A percentile compares a stretch with the other conserved stretches of the same genome.
These are phyloP conservation scores for Lotus japonicus DNA, from an alignment of 306 rosid genomes.

Conservation along the genomic window DNA sequence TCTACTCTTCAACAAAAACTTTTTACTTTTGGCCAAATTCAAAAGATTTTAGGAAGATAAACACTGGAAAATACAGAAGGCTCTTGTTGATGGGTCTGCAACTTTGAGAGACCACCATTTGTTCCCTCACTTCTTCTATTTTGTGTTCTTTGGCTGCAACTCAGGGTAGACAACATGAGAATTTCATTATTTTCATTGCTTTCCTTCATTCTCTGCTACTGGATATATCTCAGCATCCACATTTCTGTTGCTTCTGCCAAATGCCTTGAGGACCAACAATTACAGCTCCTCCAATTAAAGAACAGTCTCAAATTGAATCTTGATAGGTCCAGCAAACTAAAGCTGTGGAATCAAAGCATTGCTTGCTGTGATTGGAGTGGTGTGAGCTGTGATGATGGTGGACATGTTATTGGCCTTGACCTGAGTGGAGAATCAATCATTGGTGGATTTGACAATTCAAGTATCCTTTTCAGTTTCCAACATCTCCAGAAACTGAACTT, in stretches of 20 bases:
- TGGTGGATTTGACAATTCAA: background rate
- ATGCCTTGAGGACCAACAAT: constrained; percentile 20
- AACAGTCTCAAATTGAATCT: background rate
- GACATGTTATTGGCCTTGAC: constrained; percentile 16
- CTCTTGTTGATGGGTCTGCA: constrained; percentile 22
- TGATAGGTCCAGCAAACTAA: background rate
- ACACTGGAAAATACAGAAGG: background rate
- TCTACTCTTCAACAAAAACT: background rate
- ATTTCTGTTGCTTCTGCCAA: constrained; percentile 7
- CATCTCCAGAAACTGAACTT: constrained; percentile 22
- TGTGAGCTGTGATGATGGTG: constrained; percentile 28
- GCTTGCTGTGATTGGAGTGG: constrained; percentile 48
- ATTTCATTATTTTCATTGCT: constrained; percentile 20
- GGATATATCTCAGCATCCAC: constrained; percentile 7
- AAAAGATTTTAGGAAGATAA: background rate
- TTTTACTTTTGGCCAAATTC: background rate
- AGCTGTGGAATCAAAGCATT: constrained; percentile 13
- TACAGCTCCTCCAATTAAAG: constrained; percentile 5
- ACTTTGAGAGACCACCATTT: background rate
- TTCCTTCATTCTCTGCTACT: constrained; percentile 15
- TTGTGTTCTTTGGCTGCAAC: background rate
- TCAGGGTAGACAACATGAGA: constrained; percentile 26
- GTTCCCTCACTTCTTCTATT: background rate
- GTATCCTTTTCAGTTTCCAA: constrained; percentile 18
- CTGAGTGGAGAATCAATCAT: constrained; percentile 17